Evolutionary conservation across 1,284 basidiomycete species (phyloP).

Genomic region (Ceratobasidium sp.): DNA sequence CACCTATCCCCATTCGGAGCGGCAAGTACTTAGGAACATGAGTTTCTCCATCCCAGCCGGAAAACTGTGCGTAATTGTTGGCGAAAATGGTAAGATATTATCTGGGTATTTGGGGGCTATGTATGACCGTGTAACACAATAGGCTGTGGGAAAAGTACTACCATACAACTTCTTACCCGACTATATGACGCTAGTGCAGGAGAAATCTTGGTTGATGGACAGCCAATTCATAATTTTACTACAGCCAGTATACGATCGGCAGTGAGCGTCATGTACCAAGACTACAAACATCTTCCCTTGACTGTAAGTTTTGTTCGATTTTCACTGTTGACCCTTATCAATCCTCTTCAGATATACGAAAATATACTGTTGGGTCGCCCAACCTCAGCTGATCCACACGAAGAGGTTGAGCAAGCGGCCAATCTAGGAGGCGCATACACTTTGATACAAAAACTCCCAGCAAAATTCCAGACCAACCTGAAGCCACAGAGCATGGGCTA

Average conservation of each 20-base stretch:
- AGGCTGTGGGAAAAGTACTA: constrained; percentile 42
- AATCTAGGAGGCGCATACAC: constrained; percentile 39
- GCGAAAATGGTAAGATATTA: constrained; percentile 37
- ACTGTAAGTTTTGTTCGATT: constrained; percentile 25
- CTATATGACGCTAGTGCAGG: constrained; percentile 39
- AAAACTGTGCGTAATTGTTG: constrained; percentile 42
- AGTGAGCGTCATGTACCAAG: constrained; percentile 40
- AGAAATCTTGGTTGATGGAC: constrained; percentile 36
- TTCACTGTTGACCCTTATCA: not conserved
- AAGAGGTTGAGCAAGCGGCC: constrained; percentile 38
- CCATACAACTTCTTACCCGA: constrained; percentile 38
- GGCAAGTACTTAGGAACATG: constrained; percentile 23
- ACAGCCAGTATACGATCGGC: constrained; percentile 34
- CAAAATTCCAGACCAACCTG: constrained; percentile 32
- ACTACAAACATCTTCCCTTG: constrained; percentile 38
- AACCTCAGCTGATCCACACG: not conserved
- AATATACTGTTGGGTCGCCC: constrained; percentile 40
- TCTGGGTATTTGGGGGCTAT: not conserved
- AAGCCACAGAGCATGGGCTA: not conserved
- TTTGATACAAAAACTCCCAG: constrained; percentile 42
- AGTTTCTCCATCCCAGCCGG: constrained; percentile 39
- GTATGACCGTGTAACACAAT: not conserved
- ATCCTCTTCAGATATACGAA: constrained; percentile 33
- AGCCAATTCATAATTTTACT: constrained; percentile 36
- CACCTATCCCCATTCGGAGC: constrained; percentile 29